phyloP scores from a whole-genome alignment of 306 rosid species.

The Glycine latifolia region DNA sequence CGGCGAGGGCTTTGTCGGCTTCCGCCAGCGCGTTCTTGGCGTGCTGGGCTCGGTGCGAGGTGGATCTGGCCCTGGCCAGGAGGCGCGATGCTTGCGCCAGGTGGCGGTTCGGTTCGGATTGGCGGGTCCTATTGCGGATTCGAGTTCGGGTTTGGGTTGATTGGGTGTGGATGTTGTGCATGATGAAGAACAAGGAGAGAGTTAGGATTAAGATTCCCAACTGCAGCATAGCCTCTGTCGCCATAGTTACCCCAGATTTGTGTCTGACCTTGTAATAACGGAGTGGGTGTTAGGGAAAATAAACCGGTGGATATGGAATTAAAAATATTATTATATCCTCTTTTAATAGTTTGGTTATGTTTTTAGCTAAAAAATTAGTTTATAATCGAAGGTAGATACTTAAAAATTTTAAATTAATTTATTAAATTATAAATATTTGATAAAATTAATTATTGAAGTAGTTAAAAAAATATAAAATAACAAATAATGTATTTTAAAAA shows the following conservation, averaged over 20 bases:
- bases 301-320: no score
- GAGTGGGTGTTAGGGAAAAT: no score
- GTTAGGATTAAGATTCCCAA: conserved; percentile 55
- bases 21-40: conserved; percentile 63
- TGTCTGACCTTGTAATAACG: not conserved
- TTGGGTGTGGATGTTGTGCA: conserved; percentile 47
- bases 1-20: conserved; percentile 61
- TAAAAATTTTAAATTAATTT: no score
- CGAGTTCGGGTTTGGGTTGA: conserved; percentile 52
- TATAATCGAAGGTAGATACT: no score
- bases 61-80: conserved; percentile 65
- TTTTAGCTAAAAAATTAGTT: no score
- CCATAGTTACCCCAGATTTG: conserved; percentile 40
- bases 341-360: no score
- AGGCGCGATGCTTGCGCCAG: conserved; percentile 56
- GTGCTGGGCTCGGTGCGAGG: conserved; percentile 50
- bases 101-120: conserved; percentile 58
- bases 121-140: conserved; percentile 40
- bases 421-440: no score
- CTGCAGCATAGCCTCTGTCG: conserved; percentile 53
- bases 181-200: conserved; percentile 46
- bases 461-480: no score
- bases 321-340: no score
- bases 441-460: no score
- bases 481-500: no score